Conservation (phyloP, 108 stramenopile genomes). For the Chaetoceros tenuissimus region DNA sequence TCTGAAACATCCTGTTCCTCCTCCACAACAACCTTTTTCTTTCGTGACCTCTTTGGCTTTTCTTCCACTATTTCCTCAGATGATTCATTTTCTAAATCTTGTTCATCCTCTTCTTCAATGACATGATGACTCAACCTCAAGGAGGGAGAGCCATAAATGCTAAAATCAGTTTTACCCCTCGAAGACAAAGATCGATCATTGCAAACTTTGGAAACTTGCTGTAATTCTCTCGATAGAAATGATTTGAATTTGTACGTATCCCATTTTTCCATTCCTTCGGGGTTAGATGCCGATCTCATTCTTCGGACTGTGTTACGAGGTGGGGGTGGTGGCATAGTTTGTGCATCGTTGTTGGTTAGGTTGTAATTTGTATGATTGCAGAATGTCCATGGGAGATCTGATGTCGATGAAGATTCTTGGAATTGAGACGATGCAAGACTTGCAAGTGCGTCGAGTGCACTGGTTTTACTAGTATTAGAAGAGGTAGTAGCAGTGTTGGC, state of each 20-base stretch:
- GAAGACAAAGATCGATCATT: slow-evolving; percentile 2
- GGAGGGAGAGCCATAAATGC: too few species aligned
- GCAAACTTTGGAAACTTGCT: slow-evolving; percentile 7
- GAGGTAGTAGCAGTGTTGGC: too few species aligned
- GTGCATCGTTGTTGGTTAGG: slow-evolving; percentile 39
- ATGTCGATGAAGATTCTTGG: slow-evolving; percentile 9
- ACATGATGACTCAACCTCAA: too few species aligned
- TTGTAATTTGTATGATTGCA: neutral
- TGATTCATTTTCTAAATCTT: neutral
- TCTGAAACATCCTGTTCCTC: slow-evolving; percentile 9
- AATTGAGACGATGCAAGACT: slow-evolving; percentile 31
- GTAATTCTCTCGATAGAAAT: neutral
- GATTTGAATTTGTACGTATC: slow-evolving; percentile 26
- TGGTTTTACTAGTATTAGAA: too few species aligned
- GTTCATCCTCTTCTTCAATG: slow-evolving; percentile 18
- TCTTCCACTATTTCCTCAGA: slow-evolving; percentile 10
- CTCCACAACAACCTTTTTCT: neutral
- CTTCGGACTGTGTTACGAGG: slow-evolving; percentile 17
- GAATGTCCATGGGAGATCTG: neutral
- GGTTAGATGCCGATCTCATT: slow-evolving; percentile 47
- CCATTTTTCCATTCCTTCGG: slow-evolving; percentile 89
- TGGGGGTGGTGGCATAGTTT: slow-evolving; percentile 60
- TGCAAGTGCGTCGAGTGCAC: slow-evolving; percentile 45
- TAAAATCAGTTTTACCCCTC: slow-evolving; percentile 7
- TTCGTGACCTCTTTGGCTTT: too few species aligned